Conservation (phyloP, 83 land plant genomes). For the Picea abies region DNA sequence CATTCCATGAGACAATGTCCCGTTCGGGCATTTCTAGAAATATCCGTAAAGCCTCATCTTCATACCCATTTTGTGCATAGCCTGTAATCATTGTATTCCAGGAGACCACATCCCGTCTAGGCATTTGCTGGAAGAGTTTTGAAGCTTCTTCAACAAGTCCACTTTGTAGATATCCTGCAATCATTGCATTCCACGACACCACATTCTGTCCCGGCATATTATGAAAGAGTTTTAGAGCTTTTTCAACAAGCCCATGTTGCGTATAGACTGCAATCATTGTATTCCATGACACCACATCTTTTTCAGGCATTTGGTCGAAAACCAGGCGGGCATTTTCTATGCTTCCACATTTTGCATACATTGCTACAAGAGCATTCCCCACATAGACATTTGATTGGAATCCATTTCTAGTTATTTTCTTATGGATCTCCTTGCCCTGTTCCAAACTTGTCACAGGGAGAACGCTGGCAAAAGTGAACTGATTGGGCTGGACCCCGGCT, state of each 20-base stretch:
- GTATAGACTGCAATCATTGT: background rate
- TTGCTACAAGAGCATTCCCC: conserved; percentile 30
- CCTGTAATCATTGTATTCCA: conserved; percentile 39
- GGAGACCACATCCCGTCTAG: background rate
- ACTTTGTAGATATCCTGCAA: background rate
- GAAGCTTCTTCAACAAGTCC: background rate
- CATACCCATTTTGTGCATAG: conserved; percentile 19
- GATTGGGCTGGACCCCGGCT: conserved; percentile 47
- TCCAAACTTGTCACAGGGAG: conserved; percentile 30
- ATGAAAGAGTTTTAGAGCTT: background rate
- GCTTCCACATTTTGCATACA: conserved; percentile 29
- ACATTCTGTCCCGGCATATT: background rate
- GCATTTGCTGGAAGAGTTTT: background rate
- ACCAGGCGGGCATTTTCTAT: conserved; percentile 24
- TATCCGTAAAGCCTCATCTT: conserved; percentile 24
- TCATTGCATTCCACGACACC: background rate
- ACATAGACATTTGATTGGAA: conserved; percentile 14
- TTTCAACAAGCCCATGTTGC: background rate
- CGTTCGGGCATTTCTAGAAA: conserved; percentile 23
- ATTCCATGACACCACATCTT: background rate
- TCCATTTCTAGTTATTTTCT: conserved; percentile 5
- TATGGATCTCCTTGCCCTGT: conserved; percentile 29
- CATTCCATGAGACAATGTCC: conserved; percentile 43
- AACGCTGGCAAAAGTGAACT: conserved; percentile 45
- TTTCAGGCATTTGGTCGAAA: conserved; percentile 16